Base-by-base conservation (phyloP, 2,329 filamentous ascomycete genomes). In the Delphinella strobiligena region DNA sequence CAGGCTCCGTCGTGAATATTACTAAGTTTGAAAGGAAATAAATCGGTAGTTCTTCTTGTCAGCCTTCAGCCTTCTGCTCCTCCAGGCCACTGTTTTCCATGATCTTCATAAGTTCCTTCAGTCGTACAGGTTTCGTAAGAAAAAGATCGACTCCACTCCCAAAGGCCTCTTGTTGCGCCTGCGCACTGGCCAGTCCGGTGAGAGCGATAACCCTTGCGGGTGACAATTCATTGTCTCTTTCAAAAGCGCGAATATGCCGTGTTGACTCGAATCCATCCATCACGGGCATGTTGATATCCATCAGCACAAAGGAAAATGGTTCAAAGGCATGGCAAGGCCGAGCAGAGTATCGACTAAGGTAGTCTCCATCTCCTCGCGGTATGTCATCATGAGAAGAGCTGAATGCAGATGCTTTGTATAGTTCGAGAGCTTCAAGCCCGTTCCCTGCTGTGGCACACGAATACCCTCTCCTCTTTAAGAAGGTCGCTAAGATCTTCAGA, bases 391-490 rank as follows among this genome's bases (percentile, higher is more conserved):
- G n/a, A n/a, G n/a, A n/a, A n/a, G n/a, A n/a, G n/a, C n/a, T n/a
- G n/a, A n/a, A n/a, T n/a, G n/a, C n/a, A n/a, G n/a, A n/a, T n/a
- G n/a, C 34, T 15, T 61, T 53, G 34, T 62, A 66, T 15, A 54
- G 52, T 8, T 66, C 51, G 0, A 72, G 58, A 2, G 69, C 69
- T 44, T 70, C 60, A 1, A 63, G 56, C 2, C 69, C 69, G 45
- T 72, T 61, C 24, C 53, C 51, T 1, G 67, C 68, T 16, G 29
- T 36, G 4, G 38, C 36, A 38, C 48, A 49, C 3, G 35, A 18
- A 14, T 46, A 43, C 1, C 37, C 19, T 8, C 45, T 41, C 30
- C 49, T 51, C n/a, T 46, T 43, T 44, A 49, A 48, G 32, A 49
- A 50, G 4, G 47, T 49, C 1, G 44, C 32, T 1, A 55, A 39